Evolutionary conservation across 495 filamentous ascomycete species (phyloP), one percentile per base, ranked within the genome.

Genomic region (Penicillium longicatenatum): DNA sequence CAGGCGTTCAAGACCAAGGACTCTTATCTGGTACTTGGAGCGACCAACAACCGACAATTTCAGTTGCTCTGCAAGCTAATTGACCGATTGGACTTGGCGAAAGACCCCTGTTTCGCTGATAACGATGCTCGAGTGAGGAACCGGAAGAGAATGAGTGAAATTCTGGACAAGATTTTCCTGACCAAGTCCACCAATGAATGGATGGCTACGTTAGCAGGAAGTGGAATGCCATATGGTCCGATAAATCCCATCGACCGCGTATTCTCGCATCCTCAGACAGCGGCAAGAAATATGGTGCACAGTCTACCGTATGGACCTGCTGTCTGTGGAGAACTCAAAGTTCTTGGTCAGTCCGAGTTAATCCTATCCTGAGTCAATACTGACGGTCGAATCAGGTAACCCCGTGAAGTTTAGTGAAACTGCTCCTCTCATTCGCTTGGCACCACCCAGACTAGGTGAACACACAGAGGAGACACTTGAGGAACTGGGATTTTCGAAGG

Each of bases 201-300:
- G 93, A 71, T 93, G 4, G 74, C 84, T 0, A 70, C 89, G 2
- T 84, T 97, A 16, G 89, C 95, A 59, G 88, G 87, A 16, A 87
- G 85, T 57, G 92, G 93, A 4, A 82, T 96, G 83, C 92, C 93
- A 4, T 96, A 96, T 69, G 89, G 90, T 0, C 87, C 93, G 0
- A 84, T 96, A 57, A 96, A 96, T 62, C 58, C 44, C 1, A 44
- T 70, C 1, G 65, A 72, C 44, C 42, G 49, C 9, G 65, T 63
- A 1, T 70, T 72, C 51, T 57, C 53, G 2, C 69, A 70, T 39
- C 65, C 67, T 37, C 64, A 72, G 44, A 59, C 61, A 11, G 30
- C 33, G 19, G 67, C 69, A 0, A 64, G 65, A 29, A 26, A 59
- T 10, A 70, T 72, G 69, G 58, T 70, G 6, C 20, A 72, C 10